These are phyloP conservation scores for Geoglossum cookeanum DNA, from an alignment of 2,329 filamentous ascomycete species.

Conservation along the genomic window DNA sequence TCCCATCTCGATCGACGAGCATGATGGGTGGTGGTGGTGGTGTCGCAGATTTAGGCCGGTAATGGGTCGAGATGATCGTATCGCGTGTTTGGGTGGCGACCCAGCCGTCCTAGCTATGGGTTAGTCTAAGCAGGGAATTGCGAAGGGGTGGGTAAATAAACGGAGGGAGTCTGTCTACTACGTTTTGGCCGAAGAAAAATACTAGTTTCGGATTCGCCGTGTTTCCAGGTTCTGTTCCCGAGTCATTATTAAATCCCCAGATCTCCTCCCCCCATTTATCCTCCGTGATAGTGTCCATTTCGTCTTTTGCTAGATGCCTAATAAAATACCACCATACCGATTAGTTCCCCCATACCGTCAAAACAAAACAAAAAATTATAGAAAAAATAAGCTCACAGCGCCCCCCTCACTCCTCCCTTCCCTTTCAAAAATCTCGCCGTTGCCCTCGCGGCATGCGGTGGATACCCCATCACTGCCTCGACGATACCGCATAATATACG, in stretches of 20 bases:
- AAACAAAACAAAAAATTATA: background rate
- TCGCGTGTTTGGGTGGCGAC: too few species aligned
- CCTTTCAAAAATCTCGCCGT: slow-evolving; percentile 2
- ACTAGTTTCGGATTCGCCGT: too few species aligned
- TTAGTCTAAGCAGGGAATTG: too few species aligned
- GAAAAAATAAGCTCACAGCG: slow-evolving; percentile 1
- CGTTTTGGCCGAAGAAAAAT: too few species aligned
- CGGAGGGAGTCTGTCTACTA: too few species aligned
- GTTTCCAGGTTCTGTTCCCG: too few species aligned
- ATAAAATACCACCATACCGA: background rate
- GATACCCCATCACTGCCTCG: background rate
- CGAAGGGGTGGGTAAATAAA: too few species aligned
- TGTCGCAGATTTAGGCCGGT: too few species aligned
- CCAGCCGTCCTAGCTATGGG: too few species aligned
- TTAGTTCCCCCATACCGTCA: background rate
- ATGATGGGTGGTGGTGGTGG: too few species aligned
- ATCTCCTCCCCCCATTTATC: slow-evolving; percentile 40
- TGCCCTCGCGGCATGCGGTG: background rate
- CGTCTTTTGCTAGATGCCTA: slow-evolving; percentile 35
- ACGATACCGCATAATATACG: background rate
- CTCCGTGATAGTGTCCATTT: slow-evolving; percentile 34
- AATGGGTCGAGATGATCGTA: too few species aligned
- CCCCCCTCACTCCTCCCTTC: background rate
- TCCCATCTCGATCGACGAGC: too few species aligned
- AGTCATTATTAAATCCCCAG: slow-evolving; percentile 26